Percentiles rank a stretch among this genome's conserved stretches.
Evolutionary conservation across 2,329 filamentous ascomycete species (phyloP).

Genomic region (Penicillium occitanis): DNA sequence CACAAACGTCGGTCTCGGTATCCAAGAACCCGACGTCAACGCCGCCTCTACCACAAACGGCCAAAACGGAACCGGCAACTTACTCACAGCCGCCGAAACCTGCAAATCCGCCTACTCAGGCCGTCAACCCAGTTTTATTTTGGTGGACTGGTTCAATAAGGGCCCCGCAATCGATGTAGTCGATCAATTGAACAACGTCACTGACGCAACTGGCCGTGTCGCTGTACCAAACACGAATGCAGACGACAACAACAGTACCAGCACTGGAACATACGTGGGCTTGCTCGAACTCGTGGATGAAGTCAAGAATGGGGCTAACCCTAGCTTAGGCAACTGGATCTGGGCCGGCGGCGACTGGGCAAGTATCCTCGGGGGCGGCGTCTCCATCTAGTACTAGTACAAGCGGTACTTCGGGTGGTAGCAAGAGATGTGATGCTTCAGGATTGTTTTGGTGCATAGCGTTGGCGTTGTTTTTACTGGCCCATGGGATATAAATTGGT

Average conservation of each 20-base stretch:
- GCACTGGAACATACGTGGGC: conserved; percentile 39
- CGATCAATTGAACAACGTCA: conserved; percentile 65
- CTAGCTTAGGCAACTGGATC: conserved; percentile 45
- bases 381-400: conserved; percentile 31
- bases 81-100: conserved; percentile 49
- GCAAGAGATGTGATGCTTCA: not conserved
- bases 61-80: conserved; percentile 56
- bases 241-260: conserved; percentile 29
- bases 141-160: conserved; percentile 78
- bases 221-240: conserved; percentile 32
- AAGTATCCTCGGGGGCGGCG: conserved; percentile 40
- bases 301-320: conserved; percentile 38
- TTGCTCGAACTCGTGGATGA: conserved; percentile 39
- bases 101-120: conserved; percentile 60
- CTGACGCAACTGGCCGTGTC: conserved; percentile 45
- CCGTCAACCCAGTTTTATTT: conserved; percentile 66
- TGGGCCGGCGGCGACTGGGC: conserved; percentile 47
- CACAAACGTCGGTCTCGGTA: conserved; percentile 51
- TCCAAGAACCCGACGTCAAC: conserved; percentile 62
- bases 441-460: conserved; percentile 13
- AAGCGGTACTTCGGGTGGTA: not conserved
- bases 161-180: conserved; percentile 68
- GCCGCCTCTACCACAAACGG: conserved; percentile 66
- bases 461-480: conserved; percentile 8
- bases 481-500: not conserved